Evolutionary conservation across 2,329 filamentous ascomycete genomes (phyloP).

Genomic region (Diaporthe velutina): DNA sequence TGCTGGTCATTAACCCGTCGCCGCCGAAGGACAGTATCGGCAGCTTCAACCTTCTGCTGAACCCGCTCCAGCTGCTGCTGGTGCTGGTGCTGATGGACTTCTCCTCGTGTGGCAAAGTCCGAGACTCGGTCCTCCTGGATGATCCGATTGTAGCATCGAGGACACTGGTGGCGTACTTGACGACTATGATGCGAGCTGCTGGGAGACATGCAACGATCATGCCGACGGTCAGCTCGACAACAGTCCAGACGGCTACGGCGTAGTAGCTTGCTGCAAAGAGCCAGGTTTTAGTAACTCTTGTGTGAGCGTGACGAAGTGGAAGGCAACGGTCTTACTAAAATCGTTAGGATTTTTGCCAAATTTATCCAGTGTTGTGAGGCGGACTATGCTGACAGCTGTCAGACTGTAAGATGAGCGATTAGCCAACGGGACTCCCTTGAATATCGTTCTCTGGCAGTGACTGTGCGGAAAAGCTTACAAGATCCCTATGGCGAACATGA

Average conservation of each 20-base stretch:
- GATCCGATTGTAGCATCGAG: not conserved
- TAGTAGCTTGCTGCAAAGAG: conserved; percentile 3
- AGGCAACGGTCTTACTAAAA: not conserved
- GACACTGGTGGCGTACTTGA: not conserved
- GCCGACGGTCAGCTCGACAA: conserved; percentile 25
- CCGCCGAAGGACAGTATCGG: not conserved
- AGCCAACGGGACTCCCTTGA: not conserved
- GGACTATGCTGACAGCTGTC: conserved; percentile 16
- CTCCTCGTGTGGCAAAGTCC: not conserved
- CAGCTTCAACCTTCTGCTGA: not conserved
- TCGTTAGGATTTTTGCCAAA: conserved; percentile 4
- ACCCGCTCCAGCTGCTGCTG: not conserved
- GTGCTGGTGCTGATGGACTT: not conserved
- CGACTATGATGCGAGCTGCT: conserved; percentile 22
- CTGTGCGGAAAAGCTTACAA: conserved; percentile 21
- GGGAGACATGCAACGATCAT: conserved; percentile 23
- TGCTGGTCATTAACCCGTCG: not conserved
- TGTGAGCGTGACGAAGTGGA: not conserved
- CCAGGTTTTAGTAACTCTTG: not conserved
- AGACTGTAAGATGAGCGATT: conserved; percentile 3
- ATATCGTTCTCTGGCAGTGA: not conserved
- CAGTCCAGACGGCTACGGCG: conserved; percentile 10
- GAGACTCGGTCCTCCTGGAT: conserved; percentile 9
- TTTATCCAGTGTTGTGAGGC: not conserved
- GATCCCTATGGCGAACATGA: conserved; percentile 54